A percentile compares a stretch with the other conserved stretches of the same genome.
Conservation (phyloP, 169 alveolate species). For the Eimeria praecox region DNA sequence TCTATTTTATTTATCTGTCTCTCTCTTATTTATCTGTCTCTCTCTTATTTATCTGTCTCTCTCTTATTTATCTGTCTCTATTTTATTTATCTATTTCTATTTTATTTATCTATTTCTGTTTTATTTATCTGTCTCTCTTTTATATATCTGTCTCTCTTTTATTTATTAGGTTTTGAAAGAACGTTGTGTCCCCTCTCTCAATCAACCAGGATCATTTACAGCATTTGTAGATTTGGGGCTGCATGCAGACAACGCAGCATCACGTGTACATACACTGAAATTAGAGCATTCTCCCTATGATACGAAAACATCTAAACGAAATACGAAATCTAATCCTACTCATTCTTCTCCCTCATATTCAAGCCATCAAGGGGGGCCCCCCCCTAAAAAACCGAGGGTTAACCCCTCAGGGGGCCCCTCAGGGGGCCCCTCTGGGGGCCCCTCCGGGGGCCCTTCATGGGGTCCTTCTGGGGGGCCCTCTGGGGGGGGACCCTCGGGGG, state of each 20-base stretch:
- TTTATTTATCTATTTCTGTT: not conserved
- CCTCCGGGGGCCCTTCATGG: too few species aligned
- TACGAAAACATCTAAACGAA: not conserved
- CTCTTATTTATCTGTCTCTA: too few species aligned
- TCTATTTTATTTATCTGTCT: not conserved
- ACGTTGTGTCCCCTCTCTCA: slow-evolving; percentile 56
- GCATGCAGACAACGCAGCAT: not conserved
- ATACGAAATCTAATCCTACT: not conserved
- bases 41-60: too few species aligned
- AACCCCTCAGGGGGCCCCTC: too few species aligned
- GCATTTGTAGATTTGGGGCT: slow-evolving; percentile 54
- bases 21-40: too few species aligned
- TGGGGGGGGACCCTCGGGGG: slow-evolving; percentile 8
- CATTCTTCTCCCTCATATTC: not conserved
- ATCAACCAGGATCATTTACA: slow-evolving; percentile 17
- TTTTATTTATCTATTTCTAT: not conserved
- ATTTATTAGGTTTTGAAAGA: slow-evolving; percentile 33
- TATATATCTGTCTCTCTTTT: not conserved
- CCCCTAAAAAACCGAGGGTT: too few species aligned
- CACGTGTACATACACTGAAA: not conserved
- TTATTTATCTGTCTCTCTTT: not conserved
- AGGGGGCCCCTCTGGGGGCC: too few species aligned
- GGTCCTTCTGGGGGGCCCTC: not conserved
- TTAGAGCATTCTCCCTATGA: not conserved
- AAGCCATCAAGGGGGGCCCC: too few species aligned